Percentiles rank a stretch among this genome's conserved stretches.
phyloP scores from a whole-genome alignment of 805 yeast genomes.

The Pichia sporocuriosa region DNA sequence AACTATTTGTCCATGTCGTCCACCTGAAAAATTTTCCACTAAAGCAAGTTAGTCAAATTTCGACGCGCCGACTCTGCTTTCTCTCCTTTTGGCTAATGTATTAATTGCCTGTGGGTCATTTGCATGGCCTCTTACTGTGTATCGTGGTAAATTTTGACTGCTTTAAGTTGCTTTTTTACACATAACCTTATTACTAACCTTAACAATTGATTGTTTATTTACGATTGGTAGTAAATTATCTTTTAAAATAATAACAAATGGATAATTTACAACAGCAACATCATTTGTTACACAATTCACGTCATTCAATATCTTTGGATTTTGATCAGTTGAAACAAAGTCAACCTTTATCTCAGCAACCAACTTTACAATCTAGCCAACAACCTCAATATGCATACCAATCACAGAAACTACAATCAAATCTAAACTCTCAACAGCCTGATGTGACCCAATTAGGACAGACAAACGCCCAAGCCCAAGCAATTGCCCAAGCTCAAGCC shows the following conservation, averaged over 20 bases:
- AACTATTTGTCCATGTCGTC: too few species aligned
- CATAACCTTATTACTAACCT: too few species aligned
- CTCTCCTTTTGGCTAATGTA: not conserved
- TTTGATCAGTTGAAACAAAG: constrained; percentile 11
- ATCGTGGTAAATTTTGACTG: too few species aligned
- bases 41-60: too few species aligned
- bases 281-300: constrained; percentile 12
- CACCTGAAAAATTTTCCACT: not conserved
- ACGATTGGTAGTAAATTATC: too few species aligned
- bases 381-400: constrained; percentile 1
- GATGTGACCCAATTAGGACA: not conserved
- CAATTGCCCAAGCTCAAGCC: not conserved
- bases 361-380: not conserved
- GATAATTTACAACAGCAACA: constrained; percentile 10
- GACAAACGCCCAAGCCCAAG: constrained; percentile 2
- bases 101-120: too few species aligned
- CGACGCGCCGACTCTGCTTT: not conserved
- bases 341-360: constrained; percentile 1
- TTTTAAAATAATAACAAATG: too few species aligned
- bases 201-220: too few species aligned
- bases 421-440: too few species aligned
- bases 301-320: constrained; percentile 11
- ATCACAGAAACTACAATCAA: constrained; percentile 4
- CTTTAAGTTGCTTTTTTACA: too few species aligned
- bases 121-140: too few species aligned